These are phyloP conservation scores for Chaetomium globosum DNA, from an alignment of 2,329 filamentous ascomycete genomes.

Conservation along the genomic window DNA sequence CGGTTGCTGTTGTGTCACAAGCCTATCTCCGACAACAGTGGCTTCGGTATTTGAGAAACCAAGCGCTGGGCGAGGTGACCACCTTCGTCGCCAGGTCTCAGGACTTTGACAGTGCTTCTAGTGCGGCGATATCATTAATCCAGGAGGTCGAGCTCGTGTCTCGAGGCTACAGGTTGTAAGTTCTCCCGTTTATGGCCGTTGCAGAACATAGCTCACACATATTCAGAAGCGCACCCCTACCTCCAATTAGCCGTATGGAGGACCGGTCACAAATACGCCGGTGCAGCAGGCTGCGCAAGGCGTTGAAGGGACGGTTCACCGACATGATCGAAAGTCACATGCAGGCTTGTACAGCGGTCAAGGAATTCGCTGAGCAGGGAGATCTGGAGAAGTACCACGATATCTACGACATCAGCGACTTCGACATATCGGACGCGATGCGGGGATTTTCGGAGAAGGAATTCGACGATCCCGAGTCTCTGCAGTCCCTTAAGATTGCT, in stretches of 20 bases:
- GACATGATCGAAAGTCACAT: conserved; percentile 72
- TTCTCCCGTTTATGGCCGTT: conserved; percentile 24
- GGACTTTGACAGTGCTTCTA: conserved; percentile 75
- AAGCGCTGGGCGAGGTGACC: conserved; percentile 70
- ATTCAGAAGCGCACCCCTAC: conserved; percentile 77
- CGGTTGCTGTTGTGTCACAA: conserved; percentile 66
- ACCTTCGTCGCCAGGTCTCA: conserved; percentile 74
- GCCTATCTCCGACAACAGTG: conserved; percentile 77
- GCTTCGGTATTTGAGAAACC: conserved; percentile 75
- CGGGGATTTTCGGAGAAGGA: conserved; percentile 65
- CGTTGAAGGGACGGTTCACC: conserved; percentile 70
- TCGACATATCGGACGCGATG: conserved; percentile 72
- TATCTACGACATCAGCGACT: conserved; percentile 76
- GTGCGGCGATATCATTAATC: conserved; percentile 76
- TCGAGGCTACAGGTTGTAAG: conserved; percentile 81
- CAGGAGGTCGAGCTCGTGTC: conserved; percentile 97
- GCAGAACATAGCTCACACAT: conserved; percentile 24
- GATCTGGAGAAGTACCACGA: conserved; percentile 93
- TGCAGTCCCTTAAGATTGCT: conserved; percentile 78
- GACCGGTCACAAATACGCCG: conserved; percentile 76
- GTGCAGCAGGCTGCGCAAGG: conserved; percentile 77
- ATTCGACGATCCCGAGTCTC: conserved; percentile 74
- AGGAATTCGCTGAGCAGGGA: conserved; percentile 73
- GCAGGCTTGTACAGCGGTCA: conserved; percentile 68
- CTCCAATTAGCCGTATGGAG: conserved; percentile 89